phyloP scores from a whole-genome alignment of 176 grass and related monocot species.

The Alopecurus myosuroides region DNA sequence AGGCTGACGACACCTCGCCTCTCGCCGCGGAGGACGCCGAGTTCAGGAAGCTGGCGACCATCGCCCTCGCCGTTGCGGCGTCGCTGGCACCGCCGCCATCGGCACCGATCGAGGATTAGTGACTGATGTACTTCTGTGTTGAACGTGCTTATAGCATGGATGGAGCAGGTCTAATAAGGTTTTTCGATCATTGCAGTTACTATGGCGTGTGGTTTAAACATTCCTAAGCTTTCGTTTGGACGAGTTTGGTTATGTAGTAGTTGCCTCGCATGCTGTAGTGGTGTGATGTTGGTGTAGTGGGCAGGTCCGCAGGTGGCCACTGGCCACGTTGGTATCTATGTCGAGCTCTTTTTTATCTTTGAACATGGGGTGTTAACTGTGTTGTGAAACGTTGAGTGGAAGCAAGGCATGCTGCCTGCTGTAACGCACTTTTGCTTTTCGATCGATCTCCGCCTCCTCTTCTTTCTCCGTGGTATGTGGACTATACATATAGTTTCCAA shows the following conservation, averaged over 20 bases:
- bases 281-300: not conserved
- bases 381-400: constrained; percentile 41
- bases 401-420: constrained; percentile 39
- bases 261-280: constrained; percentile 20
- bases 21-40: constrained; percentile 40
- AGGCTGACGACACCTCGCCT: constrained; percentile 44
- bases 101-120: not conserved
- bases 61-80: constrained; percentile 47
- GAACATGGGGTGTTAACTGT: constrained; percentile 34
- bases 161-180: not conserved
- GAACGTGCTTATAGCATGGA: not conserved
- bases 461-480: not conserved
- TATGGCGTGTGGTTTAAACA: not conserved
- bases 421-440: constrained; percentile 32
- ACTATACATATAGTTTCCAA: not conserved
- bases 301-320: no score
- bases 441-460: not conserved
- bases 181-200: not conserved
- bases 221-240: not conserved
- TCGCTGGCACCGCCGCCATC: constrained; percentile 10
- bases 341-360: constrained; percentile 10
- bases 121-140: not conserved
- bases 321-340: no score
- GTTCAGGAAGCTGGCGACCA: constrained; percentile 46
- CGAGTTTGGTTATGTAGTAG: constrained; percentile 8